Evolutionary conservation across 75 land plant genomes (phyloP).

Genomic region (Sequoiadendron giganteum): DNA sequence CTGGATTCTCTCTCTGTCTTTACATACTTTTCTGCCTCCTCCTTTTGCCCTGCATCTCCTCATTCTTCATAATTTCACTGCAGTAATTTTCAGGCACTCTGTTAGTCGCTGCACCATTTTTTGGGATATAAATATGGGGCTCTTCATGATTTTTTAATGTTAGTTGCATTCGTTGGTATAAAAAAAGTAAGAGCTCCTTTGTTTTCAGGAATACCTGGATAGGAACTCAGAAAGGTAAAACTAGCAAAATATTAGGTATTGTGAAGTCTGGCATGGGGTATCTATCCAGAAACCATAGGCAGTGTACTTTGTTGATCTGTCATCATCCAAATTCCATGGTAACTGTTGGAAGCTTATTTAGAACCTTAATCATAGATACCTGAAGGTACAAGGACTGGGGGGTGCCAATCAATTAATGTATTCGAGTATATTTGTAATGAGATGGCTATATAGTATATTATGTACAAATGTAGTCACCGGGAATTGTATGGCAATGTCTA

Average conservation of each 20-base stretch:
- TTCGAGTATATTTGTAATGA: too few species aligned
- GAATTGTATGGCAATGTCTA: too few species aligned
- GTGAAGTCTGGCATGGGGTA: neutral
- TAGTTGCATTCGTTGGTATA: neutral
- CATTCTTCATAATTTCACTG: neutral
- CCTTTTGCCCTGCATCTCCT: neutral
- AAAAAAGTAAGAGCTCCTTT: neutral
- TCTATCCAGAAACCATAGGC: neutral
- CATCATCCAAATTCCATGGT: neutral
- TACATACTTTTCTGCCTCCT: neutral
- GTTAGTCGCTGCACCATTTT: neutral
- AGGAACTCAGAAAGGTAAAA: neutral
- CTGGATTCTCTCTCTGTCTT: neutral
- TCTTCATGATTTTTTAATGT: neutral
- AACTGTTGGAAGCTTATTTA: neutral
- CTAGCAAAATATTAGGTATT: neutral
- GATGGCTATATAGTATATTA: too few species aligned
- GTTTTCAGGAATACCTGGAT: neutral
- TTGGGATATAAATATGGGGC: neutral
- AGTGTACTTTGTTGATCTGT: neutral
- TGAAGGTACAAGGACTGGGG: too few species aligned
- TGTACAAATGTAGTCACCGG: too few species aligned
- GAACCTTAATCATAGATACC: too few species aligned
- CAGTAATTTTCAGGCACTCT: neutral
- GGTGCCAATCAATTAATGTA: too few species aligned